Base-by-base conservation (phyloP, 768 basidiomycete genomes). In the Lentinula guzmanii region DNA sequence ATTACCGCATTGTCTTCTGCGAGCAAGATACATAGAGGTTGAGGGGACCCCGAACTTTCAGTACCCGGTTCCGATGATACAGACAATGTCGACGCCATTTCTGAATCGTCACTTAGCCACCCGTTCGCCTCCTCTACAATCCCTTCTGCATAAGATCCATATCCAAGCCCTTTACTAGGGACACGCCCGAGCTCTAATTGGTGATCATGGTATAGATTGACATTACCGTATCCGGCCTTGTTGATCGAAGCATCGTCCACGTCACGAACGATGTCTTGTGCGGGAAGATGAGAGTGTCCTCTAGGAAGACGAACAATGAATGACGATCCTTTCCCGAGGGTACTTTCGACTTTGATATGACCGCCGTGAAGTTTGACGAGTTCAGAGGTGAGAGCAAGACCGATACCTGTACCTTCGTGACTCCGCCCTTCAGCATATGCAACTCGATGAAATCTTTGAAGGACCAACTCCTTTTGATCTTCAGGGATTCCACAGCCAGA, bases 401-500 rank as follows among this genome's bases (percentile, higher is more conserved):
- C 61, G n/a, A 61, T 61, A 37, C 61, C 61, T 18, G 61, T 61
- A 10, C 61, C 61, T 61, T 39, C 35, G 13, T 61, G 41, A 56
- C 61, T 61, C 24, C 54, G 52, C 34, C 61, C 61, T 37, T 61
- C 54, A 24, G 61, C 18, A 46, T 28, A 18, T 16, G 56, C 61
- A 21, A 61, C 53, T 4, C 61, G 52, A 56, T 61, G 61, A 34
- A 61, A 61, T 24, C 61, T 34, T 31, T 42, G 28, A 11, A 61
- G 46, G 24, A 61, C 54, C 13, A 39, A 11, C 15, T 61, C 61
- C 13, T 43, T 34, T 39, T 61, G 52, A 37, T 61, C 52, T 41
- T 61, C 52, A 41, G 61, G 61, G 5, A 61, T 61, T n/a, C 61
- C 61, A 50, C 61, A 61, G 16, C 61, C 61, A 56, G 53, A 54